A percentile compares a stretch with the other conserved stretches of the same genome.
Evolutionary conservation across 208 protist genomes (phyloP).

Genomic region (Willaertia magna): DNA sequence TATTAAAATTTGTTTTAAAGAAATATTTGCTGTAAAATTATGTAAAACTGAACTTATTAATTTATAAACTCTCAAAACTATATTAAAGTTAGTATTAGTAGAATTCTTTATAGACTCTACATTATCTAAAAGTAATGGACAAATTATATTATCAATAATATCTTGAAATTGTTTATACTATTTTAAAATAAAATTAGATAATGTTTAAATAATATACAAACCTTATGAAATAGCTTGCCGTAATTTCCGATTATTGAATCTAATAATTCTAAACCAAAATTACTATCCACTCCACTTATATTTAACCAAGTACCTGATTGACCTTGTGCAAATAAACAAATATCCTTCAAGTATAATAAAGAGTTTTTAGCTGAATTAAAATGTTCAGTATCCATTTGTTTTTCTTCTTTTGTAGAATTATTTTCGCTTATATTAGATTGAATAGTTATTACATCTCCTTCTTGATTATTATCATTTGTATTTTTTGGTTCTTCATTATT

Average conservation of each 20-base stretch:
- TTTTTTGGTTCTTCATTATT: not conserved
- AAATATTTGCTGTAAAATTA: not conserved
- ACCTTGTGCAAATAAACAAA: not conserved
- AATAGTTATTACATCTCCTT: too few relatives aligned
- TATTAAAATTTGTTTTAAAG: not conserved
- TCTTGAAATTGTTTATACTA: not conserved
- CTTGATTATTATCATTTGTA: not conserved
- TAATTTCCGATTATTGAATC: not conserved
- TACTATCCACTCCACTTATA: not conserved
- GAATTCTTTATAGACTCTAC: not conserved
- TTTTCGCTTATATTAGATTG: too few relatives aligned
- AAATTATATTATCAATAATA: not conserved
- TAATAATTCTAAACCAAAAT: not conserved
- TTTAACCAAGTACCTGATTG: not conserved
- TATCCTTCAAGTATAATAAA: not conserved
- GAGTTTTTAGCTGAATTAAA: not conserved
- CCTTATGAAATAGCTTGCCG: not conserved
- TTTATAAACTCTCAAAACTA: not conserved
- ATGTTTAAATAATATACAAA: not conserved
- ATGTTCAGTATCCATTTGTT: too few relatives aligned
- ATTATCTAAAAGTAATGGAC: not conserved
- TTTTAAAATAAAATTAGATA: not conserved
- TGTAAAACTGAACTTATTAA: not conserved
- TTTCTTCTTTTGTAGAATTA: too few relatives aligned
- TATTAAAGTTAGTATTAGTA: not conserved